Percentiles rank a stretch among this genome's conserved stretches.
phyloP scores from a whole-genome alignment of 2,329 filamentous ascomycete species.

The Sclerotinia trifoliorum region DNA sequence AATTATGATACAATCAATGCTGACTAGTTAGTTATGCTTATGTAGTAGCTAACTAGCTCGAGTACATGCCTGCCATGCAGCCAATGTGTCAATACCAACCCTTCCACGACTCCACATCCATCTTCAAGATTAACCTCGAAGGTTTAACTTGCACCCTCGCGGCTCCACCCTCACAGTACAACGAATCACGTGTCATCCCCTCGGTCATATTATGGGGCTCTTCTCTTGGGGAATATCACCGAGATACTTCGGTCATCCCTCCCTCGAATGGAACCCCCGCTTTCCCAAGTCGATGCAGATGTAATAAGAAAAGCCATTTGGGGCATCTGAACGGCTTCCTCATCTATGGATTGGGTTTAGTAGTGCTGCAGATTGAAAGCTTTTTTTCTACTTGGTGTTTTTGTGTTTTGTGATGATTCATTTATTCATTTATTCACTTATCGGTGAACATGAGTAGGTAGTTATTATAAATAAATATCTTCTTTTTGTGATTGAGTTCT shows the following conservation, averaged over 20 bases:
- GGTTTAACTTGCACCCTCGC: background rate
- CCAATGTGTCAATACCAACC: background rate
- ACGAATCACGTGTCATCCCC: background rate
- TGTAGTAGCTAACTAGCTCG: background rate
- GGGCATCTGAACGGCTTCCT: background rate
- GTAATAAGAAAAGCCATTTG: background rate
- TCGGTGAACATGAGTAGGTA: no score
- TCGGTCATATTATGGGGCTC: no score
- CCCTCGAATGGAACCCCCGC: background rate
- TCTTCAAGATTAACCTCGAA: background rate
- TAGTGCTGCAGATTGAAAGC: no score
- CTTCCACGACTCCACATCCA: background rate
- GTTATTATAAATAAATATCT: no score
- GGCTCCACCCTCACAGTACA: background rate
- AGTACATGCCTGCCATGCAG: conserved; percentile 2
- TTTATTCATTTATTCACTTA: no score
- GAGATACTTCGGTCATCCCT: background rate
- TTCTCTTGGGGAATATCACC: no score
- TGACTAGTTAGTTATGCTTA: background rate
- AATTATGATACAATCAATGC: background rate
- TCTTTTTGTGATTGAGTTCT: no score
- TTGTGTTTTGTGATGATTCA: no score
- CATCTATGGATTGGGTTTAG: background rate
- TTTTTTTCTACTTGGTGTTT: no score
- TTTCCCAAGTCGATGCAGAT: background rate